Evolutionary conservation across 257 asterid genomes (phyloP).

Genomic region (Nicotiana tomentosiformis): DNA sequence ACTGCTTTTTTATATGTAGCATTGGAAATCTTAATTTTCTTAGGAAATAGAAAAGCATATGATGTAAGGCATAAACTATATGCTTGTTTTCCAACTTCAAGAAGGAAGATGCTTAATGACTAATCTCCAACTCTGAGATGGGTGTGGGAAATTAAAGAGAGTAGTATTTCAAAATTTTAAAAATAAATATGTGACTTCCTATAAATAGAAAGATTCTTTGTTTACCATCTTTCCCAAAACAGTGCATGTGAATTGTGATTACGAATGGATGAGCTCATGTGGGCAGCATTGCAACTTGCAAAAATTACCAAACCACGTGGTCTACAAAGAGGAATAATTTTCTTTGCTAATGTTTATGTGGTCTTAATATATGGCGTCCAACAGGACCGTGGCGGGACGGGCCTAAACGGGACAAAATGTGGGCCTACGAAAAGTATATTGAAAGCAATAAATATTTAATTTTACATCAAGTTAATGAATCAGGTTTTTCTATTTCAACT

Average conservation of each 20-base stretch:
- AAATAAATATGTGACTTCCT: constrained; percentile 10
- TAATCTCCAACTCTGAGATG: neutral
- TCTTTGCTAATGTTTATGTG: too few relatives aligned
- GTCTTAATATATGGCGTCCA: too few relatives aligned
- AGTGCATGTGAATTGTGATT: constrained; percentile 19
- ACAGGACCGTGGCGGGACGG: too few relatives aligned
- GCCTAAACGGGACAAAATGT: too few relatives aligned
- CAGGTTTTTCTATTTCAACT: too few relatives aligned
- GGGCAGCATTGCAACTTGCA: constrained; percentile 4
- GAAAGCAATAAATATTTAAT: too few relatives aligned
- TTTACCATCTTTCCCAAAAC: constrained; percentile 7
- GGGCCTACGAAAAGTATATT: too few relatives aligned
- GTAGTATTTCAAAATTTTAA: neutral
- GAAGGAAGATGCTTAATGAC: neutral
- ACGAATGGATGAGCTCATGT: constrained; percentile 12
- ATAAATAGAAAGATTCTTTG: constrained; percentile 22
- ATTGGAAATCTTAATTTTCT: neutral
- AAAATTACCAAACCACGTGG: too few relatives aligned
- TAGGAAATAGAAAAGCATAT: neutral
- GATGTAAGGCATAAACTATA: neutral
- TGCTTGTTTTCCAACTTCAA: neutral
- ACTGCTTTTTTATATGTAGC: too few relatives aligned
- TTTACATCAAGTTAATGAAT: too few relatives aligned
- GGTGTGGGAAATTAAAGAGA: constrained; percentile 12
- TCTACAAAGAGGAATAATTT: too few relatives aligned